Base-by-base conservation (phyloP, 805 yeast genomes). In the Metschnikowia vanudenii region DNA sequence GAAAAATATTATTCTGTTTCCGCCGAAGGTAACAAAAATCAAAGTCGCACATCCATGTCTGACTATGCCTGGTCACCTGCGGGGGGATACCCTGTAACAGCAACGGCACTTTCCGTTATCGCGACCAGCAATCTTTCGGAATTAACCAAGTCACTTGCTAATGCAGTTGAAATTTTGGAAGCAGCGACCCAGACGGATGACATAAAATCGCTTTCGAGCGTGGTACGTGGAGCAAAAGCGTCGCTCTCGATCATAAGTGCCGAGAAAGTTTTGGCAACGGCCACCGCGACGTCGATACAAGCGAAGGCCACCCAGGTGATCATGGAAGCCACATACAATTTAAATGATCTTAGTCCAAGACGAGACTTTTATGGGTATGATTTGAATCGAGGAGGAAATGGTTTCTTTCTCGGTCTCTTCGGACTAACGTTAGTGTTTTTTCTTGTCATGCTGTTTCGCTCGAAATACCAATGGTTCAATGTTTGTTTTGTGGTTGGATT, bases 391-490 rank as follows among this genome's bases (percentile, higher is more conserved):
- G 63, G 68, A 10, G 67, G 67, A 8, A 71, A 71, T 50, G 53
- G 62, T 41, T 57, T 68, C 17, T 71, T 59, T 46, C 52, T 67
- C 24, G 52, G 57, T 3, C 38, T 69, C 1, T 71, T 62, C 50
- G 45, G 59, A 4, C 16, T 64, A 14, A 37, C 63, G 18, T 61
- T 63, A 45, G 17, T 55, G 10, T 69, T 56, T 57, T 54, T 51
- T 14, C 33, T 56, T 1, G 52, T 47, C 5, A 69, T 70, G 74
- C 9, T 59, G 10, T 39, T 44, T 41, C 62, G 55, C 45, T 69
- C 74, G 2, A 58, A 68, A 41, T 71, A 67, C 53, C 65, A 62
- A 46, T 71, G 75, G 75, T 71, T 54, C 54, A 71, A 71, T 49
- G 49, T 69, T 30, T 60, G 73, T 1, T 71, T 70, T 46, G 52